Percentiles rank a stretch among this genome's conserved stretches.
These are phyloP conservation scores for Pueraria montana DNA, from an alignment of 306 rosid genomes.

Conservation along the genomic window DNA sequence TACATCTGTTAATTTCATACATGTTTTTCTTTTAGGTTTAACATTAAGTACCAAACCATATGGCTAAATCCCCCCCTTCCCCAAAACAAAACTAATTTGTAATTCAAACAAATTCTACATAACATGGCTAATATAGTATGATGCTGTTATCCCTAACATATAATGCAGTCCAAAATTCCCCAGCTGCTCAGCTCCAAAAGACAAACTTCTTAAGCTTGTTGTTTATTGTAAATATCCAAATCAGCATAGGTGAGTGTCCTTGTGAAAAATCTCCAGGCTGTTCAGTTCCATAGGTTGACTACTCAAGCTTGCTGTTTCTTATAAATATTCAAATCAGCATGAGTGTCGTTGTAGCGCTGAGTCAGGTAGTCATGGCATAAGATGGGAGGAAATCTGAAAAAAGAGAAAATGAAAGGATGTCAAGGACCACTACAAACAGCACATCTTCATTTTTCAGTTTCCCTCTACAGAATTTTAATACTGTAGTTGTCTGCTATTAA, in stretches of 20 bases:
- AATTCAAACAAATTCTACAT: slow-evolving; percentile 25
- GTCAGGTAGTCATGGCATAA: slow-evolving; percentile 66
- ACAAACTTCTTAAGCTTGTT: not conserved
- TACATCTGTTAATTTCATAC: slow-evolving; percentile 15
- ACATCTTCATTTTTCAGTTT: not conserved
- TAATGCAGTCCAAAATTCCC: not conserved
- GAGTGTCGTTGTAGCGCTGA: slow-evolving; percentile 82
- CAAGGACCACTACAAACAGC: not conserved
- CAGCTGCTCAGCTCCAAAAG: slow-evolving; percentile 33
- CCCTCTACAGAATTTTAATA: not conserved
- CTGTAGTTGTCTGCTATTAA: not conserved
- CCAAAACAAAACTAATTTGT: not conserved
- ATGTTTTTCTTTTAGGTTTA: not conserved
- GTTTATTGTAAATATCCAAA: slow-evolving; percentile 44
- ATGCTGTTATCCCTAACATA: slow-evolving; percentile 8
- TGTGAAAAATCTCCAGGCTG: not conserved
- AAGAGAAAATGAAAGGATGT: slow-evolving; percentile 2
- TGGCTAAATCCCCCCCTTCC: not conserved
- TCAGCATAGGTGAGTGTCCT: slow-evolving; percentile 51
- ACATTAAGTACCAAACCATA: slow-evolving; percentile 2
- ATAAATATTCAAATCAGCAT: slow-evolving; percentile 64
- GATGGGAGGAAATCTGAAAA: slow-evolving; percentile 80
- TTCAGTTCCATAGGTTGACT: not conserved
- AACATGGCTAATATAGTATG: not conserved
- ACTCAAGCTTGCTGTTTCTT: slow-evolving; percentile 48